Conservation (phyloP, 129 eudicot genomes). For the Centaurea solstitialis region DNA sequence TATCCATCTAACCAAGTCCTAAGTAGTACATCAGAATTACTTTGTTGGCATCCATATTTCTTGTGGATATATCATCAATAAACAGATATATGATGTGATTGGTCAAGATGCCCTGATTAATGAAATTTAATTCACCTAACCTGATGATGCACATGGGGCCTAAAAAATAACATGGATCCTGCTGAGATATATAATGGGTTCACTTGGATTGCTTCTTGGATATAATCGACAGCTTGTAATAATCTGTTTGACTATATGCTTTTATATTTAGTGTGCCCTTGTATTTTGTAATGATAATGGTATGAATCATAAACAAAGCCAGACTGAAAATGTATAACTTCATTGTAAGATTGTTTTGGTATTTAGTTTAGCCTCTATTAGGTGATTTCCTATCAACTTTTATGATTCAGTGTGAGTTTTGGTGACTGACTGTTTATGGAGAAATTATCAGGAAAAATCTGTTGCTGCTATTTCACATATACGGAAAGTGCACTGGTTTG, state of each 20-base stretch:
- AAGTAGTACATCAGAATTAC: background rate
- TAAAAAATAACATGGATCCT: background rate
- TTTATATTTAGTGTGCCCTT: background rate
- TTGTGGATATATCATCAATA: background rate
- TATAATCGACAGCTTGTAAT: background rate
- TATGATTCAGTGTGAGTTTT: conserved; percentile 11
- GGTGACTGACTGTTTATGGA: conserved; percentile 24
- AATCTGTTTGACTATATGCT: background rate
- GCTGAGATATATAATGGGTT: background rate
- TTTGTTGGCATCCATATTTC: background rate
- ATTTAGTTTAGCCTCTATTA: background rate
- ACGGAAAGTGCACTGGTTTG: conserved; percentile 99
- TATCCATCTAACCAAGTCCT: background rate
- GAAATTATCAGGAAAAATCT: conserved; percentile 68
- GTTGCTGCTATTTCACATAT: conserved; percentile 93
- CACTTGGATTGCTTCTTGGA: background rate
- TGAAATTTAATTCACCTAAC: background rate
- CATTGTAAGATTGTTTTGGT: background rate
- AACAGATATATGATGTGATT: background rate
- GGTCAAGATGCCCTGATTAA: background rate
- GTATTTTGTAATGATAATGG: background rate
- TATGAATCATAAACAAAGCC: background rate
- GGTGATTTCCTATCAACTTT: conserved; percentile 14
- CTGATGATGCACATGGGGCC: background rate
- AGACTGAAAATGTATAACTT: background rate